phyloP scores from a whole-genome alignment of 192 early-diverging fungal genomes.

The Phlyctochytrium planicorne region DNA sequence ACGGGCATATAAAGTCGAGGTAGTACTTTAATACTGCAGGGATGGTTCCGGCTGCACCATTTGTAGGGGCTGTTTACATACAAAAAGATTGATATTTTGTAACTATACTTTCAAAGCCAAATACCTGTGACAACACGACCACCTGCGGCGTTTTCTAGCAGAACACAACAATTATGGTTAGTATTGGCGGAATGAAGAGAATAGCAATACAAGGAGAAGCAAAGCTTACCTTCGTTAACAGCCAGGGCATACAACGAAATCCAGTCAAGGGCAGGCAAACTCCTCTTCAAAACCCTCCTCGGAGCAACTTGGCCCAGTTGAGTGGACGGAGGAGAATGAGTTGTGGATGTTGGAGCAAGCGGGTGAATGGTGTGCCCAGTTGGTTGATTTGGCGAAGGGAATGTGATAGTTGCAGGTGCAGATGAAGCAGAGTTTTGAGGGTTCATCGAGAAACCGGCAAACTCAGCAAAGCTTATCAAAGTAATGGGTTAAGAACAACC shows the following conservation, averaged over 20 bases:
- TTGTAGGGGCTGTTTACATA: slow-evolving; percentile 92
- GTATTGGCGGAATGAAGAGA: too few species aligned
- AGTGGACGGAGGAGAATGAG: neutral
- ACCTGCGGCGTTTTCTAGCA: slow-evolving; percentile 43
- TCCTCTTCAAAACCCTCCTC: slow-evolving; percentile 42
- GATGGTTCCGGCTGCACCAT: slow-evolving; percentile 92
- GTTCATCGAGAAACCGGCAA: slow-evolving; percentile 21
- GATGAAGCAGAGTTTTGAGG: too few species aligned
- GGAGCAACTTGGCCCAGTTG: slow-evolving; percentile 6
- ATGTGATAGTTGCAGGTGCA: too few species aligned
- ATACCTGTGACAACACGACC: slow-evolving; percentile 23
- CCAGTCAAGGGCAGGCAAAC: slow-evolving; percentile 85
- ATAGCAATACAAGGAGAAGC: too few species aligned
- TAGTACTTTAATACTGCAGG: slow-evolving; percentile 95
- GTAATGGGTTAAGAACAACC: neutral
- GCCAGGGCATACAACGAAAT: slow-evolving; percentile 92
- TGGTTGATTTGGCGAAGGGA: too few species aligned
- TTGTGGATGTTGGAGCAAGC: neutral
- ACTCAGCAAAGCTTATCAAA: slow-evolving; percentile 29
- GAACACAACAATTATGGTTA: too few species aligned
- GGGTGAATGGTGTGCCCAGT: too few species aligned
- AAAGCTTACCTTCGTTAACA: slow-evolving; percentile 74
- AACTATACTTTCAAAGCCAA: neutral
- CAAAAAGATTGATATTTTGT: slow-evolving; percentile 66
- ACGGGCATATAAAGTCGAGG: slow-evolving; percentile 84